Conservation (phyloP, 1,284 basidiomycete species). For the Fistulinella cinereoalba region DNA sequence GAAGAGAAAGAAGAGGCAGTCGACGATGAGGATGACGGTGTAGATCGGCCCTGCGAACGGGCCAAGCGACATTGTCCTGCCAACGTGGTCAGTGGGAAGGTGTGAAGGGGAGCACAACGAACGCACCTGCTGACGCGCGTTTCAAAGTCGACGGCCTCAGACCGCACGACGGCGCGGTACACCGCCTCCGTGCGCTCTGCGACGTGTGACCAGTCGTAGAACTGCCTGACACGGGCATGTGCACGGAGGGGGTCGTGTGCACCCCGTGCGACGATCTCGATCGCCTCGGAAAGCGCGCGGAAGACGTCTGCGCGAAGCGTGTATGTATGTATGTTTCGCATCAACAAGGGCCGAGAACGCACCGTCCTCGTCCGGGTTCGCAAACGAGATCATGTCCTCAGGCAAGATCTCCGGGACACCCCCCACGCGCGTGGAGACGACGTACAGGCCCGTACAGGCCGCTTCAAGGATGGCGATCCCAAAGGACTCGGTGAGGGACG, state of each 20-base stretch:
- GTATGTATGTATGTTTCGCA: neutral
- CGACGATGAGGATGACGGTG: constrained; percentile 74
- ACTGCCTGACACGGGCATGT: constrained; percentile 72
- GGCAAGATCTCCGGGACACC: constrained; percentile 96
- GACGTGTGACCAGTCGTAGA: constrained; percentile 90
- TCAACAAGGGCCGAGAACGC: neutral
- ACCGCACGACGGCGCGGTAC: constrained; percentile 67
- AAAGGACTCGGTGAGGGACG: constrained; percentile 95
- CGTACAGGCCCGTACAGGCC: constrained; percentile 90
- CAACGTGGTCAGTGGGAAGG: neutral
- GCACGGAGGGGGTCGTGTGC: constrained; percentile 77
- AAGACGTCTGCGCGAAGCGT: constrained; percentile 65
- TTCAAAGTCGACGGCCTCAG: constrained; percentile 61
- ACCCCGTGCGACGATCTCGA: constrained; percentile 65
- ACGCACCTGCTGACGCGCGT: constrained; percentile 69
- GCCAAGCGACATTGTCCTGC: constrained; percentile 68
- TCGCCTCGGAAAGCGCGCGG: constrained; percentile 78
- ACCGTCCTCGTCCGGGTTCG: constrained; percentile 84
- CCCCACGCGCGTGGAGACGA: constrained; percentile 92
- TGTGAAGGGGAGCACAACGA: neutral
- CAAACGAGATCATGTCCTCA: constrained; percentile 91
- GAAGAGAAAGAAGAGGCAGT: constrained; percentile 74
- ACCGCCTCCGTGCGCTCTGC: constrained; percentile 80
- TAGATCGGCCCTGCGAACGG: constrained; percentile 76
- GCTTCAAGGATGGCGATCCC: constrained; percentile 97